phyloP scores from a whole-genome alignment of 495 filamentous ascomycete species.

The Aspergillus mulundensis region DNA sequence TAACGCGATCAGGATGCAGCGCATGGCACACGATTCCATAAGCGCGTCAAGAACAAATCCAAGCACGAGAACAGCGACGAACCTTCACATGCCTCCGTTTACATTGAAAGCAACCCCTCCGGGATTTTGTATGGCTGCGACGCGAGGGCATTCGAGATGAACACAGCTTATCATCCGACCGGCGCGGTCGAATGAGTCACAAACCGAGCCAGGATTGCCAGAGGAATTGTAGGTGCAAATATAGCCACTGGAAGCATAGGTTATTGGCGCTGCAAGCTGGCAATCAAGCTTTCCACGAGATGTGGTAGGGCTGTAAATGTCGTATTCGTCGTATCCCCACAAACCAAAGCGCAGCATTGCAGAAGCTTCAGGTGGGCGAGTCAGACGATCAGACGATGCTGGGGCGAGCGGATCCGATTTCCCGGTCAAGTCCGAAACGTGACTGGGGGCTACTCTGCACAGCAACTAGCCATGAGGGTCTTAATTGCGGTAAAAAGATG shows the following conservation, averaged over 20 bases:
- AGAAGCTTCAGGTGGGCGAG: background rate
- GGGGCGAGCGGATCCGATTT: background rate
- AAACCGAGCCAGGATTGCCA: background rate
- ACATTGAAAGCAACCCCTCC: conserved; percentile 25
- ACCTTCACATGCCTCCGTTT: conserved; percentile 29
- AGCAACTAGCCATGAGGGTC: no score
- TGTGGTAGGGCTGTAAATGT: background rate
- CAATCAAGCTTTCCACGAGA: background rate
- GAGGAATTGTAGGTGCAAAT: background rate
- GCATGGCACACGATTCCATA: background rate
- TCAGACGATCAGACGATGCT: background rate
- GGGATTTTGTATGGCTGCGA: conserved; percentile 29
- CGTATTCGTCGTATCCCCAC: conserved; percentile 7
- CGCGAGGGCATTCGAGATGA: conserved; percentile 22
- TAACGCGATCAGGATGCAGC: background rate
- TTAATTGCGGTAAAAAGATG: no score
- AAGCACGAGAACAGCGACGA: background rate
- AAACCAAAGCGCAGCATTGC: background rate
- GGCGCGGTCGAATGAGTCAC: background rate
- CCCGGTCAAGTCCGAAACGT: background rate
- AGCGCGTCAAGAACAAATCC: background rate
- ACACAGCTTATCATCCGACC: background rate
- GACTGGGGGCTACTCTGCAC: background rate
- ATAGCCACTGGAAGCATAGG: background rate
- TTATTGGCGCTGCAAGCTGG: background rate